Evolutionary conservation across 345 rosid genomes (phyloP), one percentile per base, ranked within the genome.

Genomic region (Cardamine occulta): DNA sequence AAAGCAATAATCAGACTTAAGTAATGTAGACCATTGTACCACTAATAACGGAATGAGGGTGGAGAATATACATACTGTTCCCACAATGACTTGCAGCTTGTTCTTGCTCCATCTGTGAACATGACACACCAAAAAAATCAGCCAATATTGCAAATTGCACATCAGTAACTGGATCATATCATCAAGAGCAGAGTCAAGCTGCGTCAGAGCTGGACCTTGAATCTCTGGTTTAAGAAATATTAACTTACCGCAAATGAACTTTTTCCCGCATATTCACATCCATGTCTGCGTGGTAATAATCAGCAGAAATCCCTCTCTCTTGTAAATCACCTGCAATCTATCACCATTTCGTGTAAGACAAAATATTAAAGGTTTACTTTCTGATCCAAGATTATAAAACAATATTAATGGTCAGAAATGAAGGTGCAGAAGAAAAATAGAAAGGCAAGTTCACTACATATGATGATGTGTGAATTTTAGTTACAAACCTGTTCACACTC

Each of bases 11-110:
- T 37, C 28, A 63, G 5, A 70, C 56, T 74, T 74, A 63, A 64
- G 18, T 18, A 7, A 26, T 26, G 53, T 34, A 77, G n/a, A 49
- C 65, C 42, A 56, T 12, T 6, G 65, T 28, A 63, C 55, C 59
- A 35, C 10, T 26, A 21, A 61, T 31, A 73, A 67, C 11, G 64
- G 62, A 66, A 56, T 72, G 28, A 73, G 6, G 62, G 32, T 0
- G 26, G 44, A 51, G 58, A 64, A 53, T 31, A 73, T 14, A 80
- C 97, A 44, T 91, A 94, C 98, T 66, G 97, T 94, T 61, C 97
- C 98, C 83, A 94, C 90, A 76, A 94, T 94, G 85, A 91, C 95
- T 81, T 94, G 98, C 87, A 94, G 80, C 80, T 91, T 91, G 73
- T 84, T 88, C 75, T 81, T 86, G 91, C 96, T 94, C 98, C 98